Conservation (phyloP, 306 rosid species). For the Lupinus albus region DNA sequence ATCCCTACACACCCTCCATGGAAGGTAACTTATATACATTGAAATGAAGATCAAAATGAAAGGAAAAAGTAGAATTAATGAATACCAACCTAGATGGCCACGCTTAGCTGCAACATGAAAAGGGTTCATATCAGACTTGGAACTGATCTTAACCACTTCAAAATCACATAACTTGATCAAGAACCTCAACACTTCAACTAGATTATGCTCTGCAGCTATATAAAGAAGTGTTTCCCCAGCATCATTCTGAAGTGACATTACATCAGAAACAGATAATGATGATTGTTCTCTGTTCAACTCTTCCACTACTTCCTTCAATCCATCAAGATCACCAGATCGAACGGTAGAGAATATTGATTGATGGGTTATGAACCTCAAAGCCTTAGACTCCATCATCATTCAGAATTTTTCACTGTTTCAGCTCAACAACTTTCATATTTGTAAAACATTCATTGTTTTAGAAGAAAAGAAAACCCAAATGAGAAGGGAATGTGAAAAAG, state of each 20-base stretch:
- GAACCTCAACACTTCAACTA: conserved; percentile 57
- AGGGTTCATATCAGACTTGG: conserved; percentile 74
- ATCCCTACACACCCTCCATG: too few relatives aligned
- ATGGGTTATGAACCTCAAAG: conserved; percentile 67
- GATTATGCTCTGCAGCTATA: conserved; percentile 68
- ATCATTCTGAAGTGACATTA: conserved; percentile 76
- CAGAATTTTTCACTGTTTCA: too few relatives aligned
- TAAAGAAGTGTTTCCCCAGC: conserved; percentile 72
- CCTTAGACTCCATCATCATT: conserved; percentile 78
- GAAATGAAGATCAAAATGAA: conserved; percentile 6
- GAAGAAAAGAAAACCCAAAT: too few relatives aligned
- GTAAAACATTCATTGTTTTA: too few relatives aligned
- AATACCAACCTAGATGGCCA: conserved; percentile 74
- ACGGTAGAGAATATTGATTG: conserved; percentile 75
- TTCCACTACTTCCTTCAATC: conserved; percentile 47
- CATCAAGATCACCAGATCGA: conserved; percentile 70
- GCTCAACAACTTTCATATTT: too few relatives aligned
- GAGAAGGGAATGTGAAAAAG: too few relatives aligned
- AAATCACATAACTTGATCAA: conserved; percentile 60
- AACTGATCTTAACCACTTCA: conserved; percentile 67
- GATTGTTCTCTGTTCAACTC: conserved; percentile 54
- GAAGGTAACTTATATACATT: too few relatives aligned
- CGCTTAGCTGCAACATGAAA: conserved; percentile 80
- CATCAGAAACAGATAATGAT: conserved; percentile 50
- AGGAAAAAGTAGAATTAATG: not conserved